Percentiles rank a stretch among this genome's conserved stretches.
These are phyloP conservation scores for Massariosphaeria phaeospora DNA, from an alignment of 495 filamentous ascomycete genomes.

Conservation along the genomic window DNA sequence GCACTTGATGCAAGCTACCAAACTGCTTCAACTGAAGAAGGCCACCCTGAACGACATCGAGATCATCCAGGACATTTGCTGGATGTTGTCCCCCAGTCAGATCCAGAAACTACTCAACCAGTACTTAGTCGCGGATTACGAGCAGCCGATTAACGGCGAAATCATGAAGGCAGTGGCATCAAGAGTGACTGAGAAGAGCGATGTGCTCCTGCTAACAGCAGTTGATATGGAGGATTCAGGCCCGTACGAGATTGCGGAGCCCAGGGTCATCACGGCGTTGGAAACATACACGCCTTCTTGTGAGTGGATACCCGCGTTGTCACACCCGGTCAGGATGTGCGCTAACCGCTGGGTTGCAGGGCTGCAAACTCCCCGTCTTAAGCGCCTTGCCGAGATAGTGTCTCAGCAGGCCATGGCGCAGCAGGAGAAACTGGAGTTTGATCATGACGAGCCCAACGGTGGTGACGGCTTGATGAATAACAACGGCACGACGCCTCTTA, in stretches of 20 bases:
- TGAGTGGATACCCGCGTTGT: constrained; percentile 45
- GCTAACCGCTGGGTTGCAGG: constrained; percentile 45
- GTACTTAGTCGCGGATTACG: constrained; percentile 97
- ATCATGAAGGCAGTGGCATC: constrained; percentile 99
- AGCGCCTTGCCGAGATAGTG: constrained; percentile 94
- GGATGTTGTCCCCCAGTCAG: constrained; percentile 99
- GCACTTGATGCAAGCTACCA: constrained; percentile 99
- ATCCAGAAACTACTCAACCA: constrained; percentile 99
- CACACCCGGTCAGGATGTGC: constrained; percentile 22
- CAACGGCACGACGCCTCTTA: constrained; percentile 28
- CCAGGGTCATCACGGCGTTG: constrained; percentile 87
- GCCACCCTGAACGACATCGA: constrained; percentile 98
- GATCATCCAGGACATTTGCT: constrained; percentile 99
- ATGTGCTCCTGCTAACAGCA: constrained; percentile 83
- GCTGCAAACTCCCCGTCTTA: constrained; percentile 92
- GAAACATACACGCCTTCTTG: constrained; percentile 98
- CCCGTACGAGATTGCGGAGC: constrained; percentile 98
- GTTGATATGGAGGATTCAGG: constrained; percentile 99
- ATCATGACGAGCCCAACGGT: constrained; percentile 21
- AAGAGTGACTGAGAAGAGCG: constrained; percentile 95
- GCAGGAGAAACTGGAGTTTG: constrained; percentile 74
- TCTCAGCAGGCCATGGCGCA: constrained; percentile 91
- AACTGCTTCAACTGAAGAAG: constrained; percentile 97
- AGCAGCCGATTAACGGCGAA: constrained; percentile 98
- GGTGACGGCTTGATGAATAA: constrained; percentile 37